Evolutionary conservation across 352 stramenopile species (phyloP), one percentile per base, ranked within the genome.

Genomic region (Globisporangium solare): DNA sequence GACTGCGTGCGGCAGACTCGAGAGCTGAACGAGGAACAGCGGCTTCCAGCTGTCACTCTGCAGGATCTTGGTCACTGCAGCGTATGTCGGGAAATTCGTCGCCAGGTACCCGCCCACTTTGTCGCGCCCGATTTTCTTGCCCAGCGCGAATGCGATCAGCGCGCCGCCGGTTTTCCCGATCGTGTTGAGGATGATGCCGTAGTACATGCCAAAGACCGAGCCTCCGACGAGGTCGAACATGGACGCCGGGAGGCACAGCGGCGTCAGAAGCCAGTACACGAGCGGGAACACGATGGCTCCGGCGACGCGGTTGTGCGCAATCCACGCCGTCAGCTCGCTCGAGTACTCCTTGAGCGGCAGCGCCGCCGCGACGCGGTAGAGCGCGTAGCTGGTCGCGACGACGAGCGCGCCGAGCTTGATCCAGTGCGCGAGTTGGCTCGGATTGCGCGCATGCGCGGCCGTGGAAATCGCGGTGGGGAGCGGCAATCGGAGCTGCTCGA

Each of bases 1-100:
- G 60, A 89, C 66, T 10, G 83, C 66, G 22, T 87, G 68, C n/a
- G 79, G 82, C 10, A 89, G 60, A 39, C 79, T 88, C 2, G 82
- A 86, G 43, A 92, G 70, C 56, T 92, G 82, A 15, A 89, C 70
- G 27, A 89, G 64, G 40, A 92, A 37, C 31, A 92, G 64, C 14
- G 77, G 77, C 56, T 88, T 92, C 81, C 79, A 88, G 55, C 71
- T 88, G 14, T 77, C 68, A 22, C 67, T 82, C 67, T 85, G 61
- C 10, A 92, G 50, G 21, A 89, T 75, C 6, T 57, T 65, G 0
- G 74, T 61, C 22, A 92, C 55, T 1, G 75, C 74, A 4, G 51
- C 60, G 50, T 89, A 89, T 6, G 63, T 49, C 0, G 79, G 77
- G 54, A 87, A 89, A 37, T 82, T 80, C 39, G 47, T 63, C 58